phyloP scores from a whole-genome alignment of 371 early-diverging fungal genomes.

The Apophysomyces trapeziformis region DNA sequence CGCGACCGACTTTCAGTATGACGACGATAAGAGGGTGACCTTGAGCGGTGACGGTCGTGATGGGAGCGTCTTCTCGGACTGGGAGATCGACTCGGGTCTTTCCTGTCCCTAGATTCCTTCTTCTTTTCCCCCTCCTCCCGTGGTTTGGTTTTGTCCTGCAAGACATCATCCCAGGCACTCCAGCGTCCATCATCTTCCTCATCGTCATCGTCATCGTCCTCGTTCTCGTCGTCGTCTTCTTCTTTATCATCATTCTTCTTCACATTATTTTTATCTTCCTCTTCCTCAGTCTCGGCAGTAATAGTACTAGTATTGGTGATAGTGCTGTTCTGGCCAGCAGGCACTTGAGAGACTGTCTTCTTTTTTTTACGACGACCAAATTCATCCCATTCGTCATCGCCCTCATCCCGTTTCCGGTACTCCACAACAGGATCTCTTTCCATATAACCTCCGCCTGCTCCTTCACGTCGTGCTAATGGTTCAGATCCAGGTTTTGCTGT shows the following conservation, averaged over 20 bases:
- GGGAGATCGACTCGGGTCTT: too few relatives aligned
- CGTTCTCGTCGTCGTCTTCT: background rate
- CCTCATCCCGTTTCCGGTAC: conserved; percentile 25
- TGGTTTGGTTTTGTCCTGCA: conserved; percentile 17
- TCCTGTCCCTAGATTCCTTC: too few relatives aligned
- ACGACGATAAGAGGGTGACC: too few relatives aligned
- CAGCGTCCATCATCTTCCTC: conserved; percentile 36
- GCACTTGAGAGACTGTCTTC: conserved; percentile 14
- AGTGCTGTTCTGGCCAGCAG: background rate
- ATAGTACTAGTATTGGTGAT: too few relatives aligned
- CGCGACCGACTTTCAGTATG: too few relatives aligned
- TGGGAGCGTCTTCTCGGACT: too few relatives aligned
- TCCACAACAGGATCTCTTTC: conserved; percentile 37
- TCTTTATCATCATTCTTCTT: background rate
- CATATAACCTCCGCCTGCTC: conserved; percentile 40
- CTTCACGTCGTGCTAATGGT: conserved; percentile 30
- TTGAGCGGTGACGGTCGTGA: too few relatives aligned
- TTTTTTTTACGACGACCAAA: conserved; percentile 35
- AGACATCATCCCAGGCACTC: conserved; percentile 36
- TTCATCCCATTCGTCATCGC: conserved; percentile 41
- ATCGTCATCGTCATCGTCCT: conserved; percentile 28
- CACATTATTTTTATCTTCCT: too few relatives aligned
- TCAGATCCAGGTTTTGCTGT: conserved; percentile 33
- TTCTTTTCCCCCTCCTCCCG: background rate
- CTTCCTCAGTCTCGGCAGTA: too few relatives aligned